Conservation (phyloP, 768 basidiomycete species). For the Favolaschia claudopus region DNA sequence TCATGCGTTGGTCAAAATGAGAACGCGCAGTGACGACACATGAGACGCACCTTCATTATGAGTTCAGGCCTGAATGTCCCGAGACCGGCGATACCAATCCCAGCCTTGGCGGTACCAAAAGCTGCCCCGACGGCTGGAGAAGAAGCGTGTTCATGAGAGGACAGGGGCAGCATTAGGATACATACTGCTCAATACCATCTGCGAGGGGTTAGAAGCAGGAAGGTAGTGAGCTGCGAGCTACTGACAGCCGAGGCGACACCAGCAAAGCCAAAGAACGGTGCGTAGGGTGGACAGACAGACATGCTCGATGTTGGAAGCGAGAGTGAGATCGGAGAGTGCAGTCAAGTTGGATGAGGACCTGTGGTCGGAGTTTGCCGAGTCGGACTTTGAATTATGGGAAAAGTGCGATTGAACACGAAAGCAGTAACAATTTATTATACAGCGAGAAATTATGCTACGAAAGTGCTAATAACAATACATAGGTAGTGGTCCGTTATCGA, state of each 20-base stretch:
- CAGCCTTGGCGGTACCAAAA: slow-evolving; percentile 95
- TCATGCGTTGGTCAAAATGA: not conserved
- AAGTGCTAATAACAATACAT: no score
- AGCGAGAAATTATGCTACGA: no score
- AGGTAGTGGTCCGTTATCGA: no score
- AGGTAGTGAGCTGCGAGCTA: slow-evolving; percentile 63
- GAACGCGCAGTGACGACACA: not conserved
- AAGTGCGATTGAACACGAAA: no score
- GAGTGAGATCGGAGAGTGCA: not conserved
- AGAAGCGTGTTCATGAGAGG: not conserved
- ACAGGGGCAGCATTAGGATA: slow-evolving; percentile 28
- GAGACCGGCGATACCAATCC: slow-evolving; percentile 95
- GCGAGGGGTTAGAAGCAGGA: slow-evolving; percentile 5
- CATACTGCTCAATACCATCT: slow-evolving; percentile 98
- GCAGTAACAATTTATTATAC: no score
- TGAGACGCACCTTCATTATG: slow-evolving; percentile 88
- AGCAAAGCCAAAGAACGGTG: slow-evolving; percentile 97
- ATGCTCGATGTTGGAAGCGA: slow-evolving; percentile 39
- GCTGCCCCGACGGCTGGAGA: slow-evolving; percentile 88
- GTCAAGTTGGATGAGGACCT: not conserved
- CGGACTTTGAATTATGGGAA: no score
- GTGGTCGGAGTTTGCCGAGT: not conserved
- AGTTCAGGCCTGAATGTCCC: slow-evolving; percentile 95
- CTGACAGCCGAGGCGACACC: slow-evolving; percentile 94
- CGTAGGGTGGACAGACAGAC: slow-evolving; percentile 89